Evolutionary conservation across 2,329 filamentous ascomycete species (phyloP), one percentile per base, ranked within the genome.

Genomic region (Reticulascus tulasneorum): DNA sequence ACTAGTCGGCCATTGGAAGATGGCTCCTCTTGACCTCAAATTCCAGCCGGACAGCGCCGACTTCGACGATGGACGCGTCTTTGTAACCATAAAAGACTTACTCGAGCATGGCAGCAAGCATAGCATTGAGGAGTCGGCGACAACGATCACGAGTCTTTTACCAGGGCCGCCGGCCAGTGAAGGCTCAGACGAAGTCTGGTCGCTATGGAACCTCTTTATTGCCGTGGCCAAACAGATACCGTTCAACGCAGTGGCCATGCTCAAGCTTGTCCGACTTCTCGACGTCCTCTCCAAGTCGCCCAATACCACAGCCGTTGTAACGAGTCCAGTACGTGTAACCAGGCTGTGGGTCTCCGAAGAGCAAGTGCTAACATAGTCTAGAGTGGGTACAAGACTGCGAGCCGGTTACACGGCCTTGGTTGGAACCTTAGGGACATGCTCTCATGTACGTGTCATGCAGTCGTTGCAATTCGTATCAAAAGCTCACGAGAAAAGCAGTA

Each of bases 151-250:
- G n/a, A n/a, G n/a, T n/a, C n/a, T n/a, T n/a, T n/a, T n/a, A n/a
- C n/a, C n/a, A n/a, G n/a, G n/a, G n/a, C 12, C 40, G 3, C 40
- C 37, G 3, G 28, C n/a, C 10, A 25, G 23, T 10, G 15, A 13
- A 4, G 31, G 22, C 9, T 29, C 35, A n/a, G 35, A 35, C 4
- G 23, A 32, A 11, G 34, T 22, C 11, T 16, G 23, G 12, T 34
- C 44, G 15, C 26, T 46, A 16, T 46, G 42, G 40, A 33, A 29
- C 7, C 13, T 46, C n/a, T 30, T 46, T 19, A 30, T 46, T 21
- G 36, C 29, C 4, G 17, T 46, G 40, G 44, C 44, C 21, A 42
- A 42, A 17, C 44, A 46, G 23, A 46, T 42, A 12, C 35, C 44
- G 10, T 26, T 36, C 22, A 20, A 38, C 9, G 39, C 44, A 9